phyloP scores from a whole-genome alignment of 257 asterid species.

The Solanum pinnatisectum region DNA sequence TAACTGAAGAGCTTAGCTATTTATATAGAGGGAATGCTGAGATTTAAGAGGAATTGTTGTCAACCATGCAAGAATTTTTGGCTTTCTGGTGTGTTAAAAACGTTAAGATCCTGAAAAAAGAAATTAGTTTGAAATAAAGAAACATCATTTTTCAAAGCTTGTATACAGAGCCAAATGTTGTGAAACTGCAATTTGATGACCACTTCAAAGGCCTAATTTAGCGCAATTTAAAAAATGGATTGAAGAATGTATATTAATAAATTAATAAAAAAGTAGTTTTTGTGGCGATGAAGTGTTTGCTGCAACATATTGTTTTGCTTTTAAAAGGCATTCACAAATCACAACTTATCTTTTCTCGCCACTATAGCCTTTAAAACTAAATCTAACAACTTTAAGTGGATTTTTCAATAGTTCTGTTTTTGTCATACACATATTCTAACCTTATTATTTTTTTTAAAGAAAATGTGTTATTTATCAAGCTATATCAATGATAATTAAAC shows the following conservation, averaged over 20 bases:
- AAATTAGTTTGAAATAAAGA: neutral
- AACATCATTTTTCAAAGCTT: neutral
- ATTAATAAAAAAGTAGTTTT: no score
- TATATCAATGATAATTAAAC: no score
- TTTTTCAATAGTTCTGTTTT: neutral
- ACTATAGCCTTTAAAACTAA: neutral
- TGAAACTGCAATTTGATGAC: neutral
- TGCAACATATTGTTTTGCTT: neutral
- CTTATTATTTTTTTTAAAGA: no score
- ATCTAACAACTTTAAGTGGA: neutral
- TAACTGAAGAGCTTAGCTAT: neutral
- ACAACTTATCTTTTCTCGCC: neutral
- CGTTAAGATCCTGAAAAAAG: neutral
- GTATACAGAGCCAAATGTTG: neutral
- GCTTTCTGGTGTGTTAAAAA: neutral
- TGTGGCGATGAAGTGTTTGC: neutral
- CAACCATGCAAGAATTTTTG: constrained; percentile 39
- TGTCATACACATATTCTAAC: no score
- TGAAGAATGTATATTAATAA: neutral
- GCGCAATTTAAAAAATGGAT: neutral
- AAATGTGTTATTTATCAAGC: no score
- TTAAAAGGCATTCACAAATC: neutral
- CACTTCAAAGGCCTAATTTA: neutral
- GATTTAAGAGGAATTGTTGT: constrained; percentile 27
- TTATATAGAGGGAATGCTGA: constrained; percentile 20